Conservation (phyloP, 164 flowering plant species). For the Nymphaea colorata region DNA sequence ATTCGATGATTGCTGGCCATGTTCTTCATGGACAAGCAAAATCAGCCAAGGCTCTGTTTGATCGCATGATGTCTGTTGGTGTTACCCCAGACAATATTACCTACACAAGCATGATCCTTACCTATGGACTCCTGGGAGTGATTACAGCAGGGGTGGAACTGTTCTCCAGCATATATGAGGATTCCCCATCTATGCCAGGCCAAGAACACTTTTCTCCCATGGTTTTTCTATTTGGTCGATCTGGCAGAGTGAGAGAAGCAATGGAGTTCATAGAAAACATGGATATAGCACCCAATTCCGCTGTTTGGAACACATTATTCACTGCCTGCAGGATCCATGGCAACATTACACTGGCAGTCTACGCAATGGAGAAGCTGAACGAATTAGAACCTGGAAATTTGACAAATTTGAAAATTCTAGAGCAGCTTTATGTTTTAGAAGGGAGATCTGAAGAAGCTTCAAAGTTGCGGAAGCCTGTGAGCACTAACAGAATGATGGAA, state of each 20-base stretch:
- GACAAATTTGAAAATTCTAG: constrained; percentile 3
- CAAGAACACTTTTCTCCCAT: constrained; percentile 18
- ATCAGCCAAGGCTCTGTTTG: constrained; percentile 9
- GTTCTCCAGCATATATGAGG: constrained; percentile 17
- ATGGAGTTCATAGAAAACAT: constrained; percentile 12
- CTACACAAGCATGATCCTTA: constrained; percentile 12
- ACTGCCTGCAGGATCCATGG: constrained; percentile 19
- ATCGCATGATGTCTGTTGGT: constrained; percentile 11
- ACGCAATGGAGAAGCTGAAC: constrained; percentile 16
- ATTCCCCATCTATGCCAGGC: constrained; percentile 13
- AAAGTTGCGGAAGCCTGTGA: constrained; percentile 8
- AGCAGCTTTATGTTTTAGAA: constrained; percentile 14
- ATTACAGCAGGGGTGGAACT: constrained; percentile 15
- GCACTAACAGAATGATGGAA: not conserved
- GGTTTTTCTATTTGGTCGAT: constrained; percentile 17
- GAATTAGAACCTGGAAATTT: constrained; percentile 11
- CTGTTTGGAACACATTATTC: constrained; percentile 18
- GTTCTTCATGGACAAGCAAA: constrained; percentile 13
- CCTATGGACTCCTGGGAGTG: constrained; percentile 15
- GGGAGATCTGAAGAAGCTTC: constrained; percentile 11
- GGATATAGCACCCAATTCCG: constrained; percentile 11
- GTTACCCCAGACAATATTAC: constrained; percentile 17
- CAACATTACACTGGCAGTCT: constrained; percentile 14
- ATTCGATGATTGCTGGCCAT: constrained; percentile 18
- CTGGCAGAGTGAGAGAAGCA: constrained; percentile 18